Base-by-base conservation (phyloP, 2,329 filamentous ascomycete species). In the Malbranchea zuffiana region DNA sequence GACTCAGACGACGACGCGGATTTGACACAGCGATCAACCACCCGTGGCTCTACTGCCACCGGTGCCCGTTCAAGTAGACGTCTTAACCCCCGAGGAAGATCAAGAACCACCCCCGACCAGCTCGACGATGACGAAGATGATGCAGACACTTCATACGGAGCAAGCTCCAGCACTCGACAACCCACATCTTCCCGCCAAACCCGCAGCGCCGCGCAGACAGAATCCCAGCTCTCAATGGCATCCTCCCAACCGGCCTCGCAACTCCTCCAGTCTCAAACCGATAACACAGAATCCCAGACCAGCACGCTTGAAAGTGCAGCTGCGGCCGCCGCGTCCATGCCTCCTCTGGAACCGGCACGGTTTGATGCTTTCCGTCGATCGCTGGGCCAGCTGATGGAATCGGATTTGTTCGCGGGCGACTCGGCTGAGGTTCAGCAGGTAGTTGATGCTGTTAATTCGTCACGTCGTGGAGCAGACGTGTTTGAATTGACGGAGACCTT, bases 241-340 rank as follows among this genome's bases (percentile, higher is more conserved):
- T 92, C 84, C 1, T 92, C 85, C 1, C 68, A 79, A 37, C 82
- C 82, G 2, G 76, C 76, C 7, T 92, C 83, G 6, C 82, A 86
- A 49, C 69, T 76, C 3, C 61, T 75, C 6, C 56, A 68, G 29
- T 70, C 73, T 7, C 69, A 77, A 51, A 61, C 61, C 16, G 44
- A 44, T 10, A 57, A 51, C 20, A 37, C 38, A 16, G 32, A 42
- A 6, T 40, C 40, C 10, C 42, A 46, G 27, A 40, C 23, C 4
- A 30, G 24, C 17, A 32, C 31, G 4, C 27, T 42, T 24, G 37
- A 16, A 10, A 31, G 33, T 13, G 34, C 23, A 7, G 11, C 45
- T 12, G 34, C 35, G 12, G 38, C 38, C 4, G 35, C 65, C 65
- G 47, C 51, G 32, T 55, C 52, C 15, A 58, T 64, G 47, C 65